Evolutionary conservation across 495 filamentous ascomycete genomes (phyloP).

Genomic region (Talaromyces thailandensis): DNA sequence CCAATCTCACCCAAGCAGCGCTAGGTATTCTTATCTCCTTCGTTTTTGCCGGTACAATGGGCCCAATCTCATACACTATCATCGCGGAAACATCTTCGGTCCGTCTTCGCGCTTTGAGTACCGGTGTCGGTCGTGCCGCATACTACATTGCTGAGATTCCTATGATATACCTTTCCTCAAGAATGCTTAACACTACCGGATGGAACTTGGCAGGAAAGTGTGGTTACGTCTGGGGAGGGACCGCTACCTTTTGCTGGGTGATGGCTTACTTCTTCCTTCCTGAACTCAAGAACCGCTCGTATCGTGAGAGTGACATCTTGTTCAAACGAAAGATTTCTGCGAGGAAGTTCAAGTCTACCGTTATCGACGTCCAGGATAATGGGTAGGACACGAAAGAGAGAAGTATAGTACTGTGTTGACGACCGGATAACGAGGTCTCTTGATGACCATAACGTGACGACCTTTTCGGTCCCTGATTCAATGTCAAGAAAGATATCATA

Average conservation of each 20-base stretch:
- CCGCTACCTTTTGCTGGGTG: slow-evolving; percentile 15
- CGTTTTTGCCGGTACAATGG: slow-evolving; percentile 29
- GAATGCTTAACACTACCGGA: slow-evolving; percentile 35
- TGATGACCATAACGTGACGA: too few relatives aligned
- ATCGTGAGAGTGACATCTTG: slow-evolving; percentile 34
- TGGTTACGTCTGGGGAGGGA: slow-evolving; percentile 28
- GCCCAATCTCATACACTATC: slow-evolving; percentile 46
- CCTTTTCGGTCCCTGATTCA: too few relatives aligned
- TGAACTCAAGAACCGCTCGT: slow-evolving; percentile 28
- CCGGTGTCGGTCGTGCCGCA: slow-evolving; percentile 40
- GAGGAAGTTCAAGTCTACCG: slow-evolving; percentile 31
- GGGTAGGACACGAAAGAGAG: slow-evolving; percentile 20
- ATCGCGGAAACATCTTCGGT: slow-evolving; percentile 49
- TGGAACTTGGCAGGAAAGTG: slow-evolving; percentile 24
- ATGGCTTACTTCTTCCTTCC: slow-evolving; percentile 23
- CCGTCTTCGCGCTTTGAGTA: slow-evolving; percentile 41
- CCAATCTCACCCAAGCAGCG: slow-evolving; percentile 37
- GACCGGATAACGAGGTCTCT: too few relatives aligned
- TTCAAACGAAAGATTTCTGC: slow-evolving; percentile 26
- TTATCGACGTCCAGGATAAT: slow-evolving; percentile 41
- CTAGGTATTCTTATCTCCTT: slow-evolving; percentile 46
- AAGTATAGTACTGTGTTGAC: not conserved
- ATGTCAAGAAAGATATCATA: too few relatives aligned
- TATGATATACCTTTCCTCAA: slow-evolving; percentile 39
- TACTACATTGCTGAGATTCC: slow-evolving; percentile 39